Evolutionary conservation across 148 eudicot genomes (phyloP), one percentile per base, ranked within the genome.

Genomic region (Suaeda aralocaspica): DNA sequence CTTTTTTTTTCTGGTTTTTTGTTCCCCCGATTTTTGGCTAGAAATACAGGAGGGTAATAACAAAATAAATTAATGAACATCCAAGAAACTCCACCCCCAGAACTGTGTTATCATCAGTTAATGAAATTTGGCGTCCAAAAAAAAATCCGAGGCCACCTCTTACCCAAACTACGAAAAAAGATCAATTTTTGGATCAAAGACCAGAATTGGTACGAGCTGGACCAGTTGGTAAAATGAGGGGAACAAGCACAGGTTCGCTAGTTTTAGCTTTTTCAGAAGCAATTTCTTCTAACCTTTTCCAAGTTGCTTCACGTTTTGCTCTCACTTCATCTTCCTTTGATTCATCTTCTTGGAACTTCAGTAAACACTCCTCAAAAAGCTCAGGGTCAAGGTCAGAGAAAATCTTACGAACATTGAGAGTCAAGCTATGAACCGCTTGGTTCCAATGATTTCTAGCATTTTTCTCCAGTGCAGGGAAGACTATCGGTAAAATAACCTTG

Each of bases 401-500:
- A 31, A 80, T 74, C 76, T 86, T 90, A 44, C 88, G 88, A n/a
- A 90, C 82, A n/a, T 84, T 90, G 16, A 90, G 67, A 4, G 90
- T 90, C 74, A 85, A 77, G 71, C 92, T 80, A 50, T 88, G 92
- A 39, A 90, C 90, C 6, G 86, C 90, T 62, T 87, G 88, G 64
- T 90, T 88, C 96, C 96, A 90, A 33, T 90, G 96, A 66, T 71
- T 72, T 26, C 84, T 58, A 26, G 88, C 74, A 52, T 90, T 90
- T 76, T 72, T 85, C 81, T 90, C 96, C 59, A 90, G 64, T 2
- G 92, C 87, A 53, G 96, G 90, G 78, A 90, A 77, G 77, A 90
- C 89, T 4, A 90, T 84, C 24, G 96, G 92, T 31, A 90, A 74
- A 56, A 90, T 84, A 31, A 84, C 80, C 51, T 82, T 75, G 61